phyloP scores from a whole-genome alignment of 1,284 basidiomycete genomes.

The Sanguinoderma infundibulare region DNA sequence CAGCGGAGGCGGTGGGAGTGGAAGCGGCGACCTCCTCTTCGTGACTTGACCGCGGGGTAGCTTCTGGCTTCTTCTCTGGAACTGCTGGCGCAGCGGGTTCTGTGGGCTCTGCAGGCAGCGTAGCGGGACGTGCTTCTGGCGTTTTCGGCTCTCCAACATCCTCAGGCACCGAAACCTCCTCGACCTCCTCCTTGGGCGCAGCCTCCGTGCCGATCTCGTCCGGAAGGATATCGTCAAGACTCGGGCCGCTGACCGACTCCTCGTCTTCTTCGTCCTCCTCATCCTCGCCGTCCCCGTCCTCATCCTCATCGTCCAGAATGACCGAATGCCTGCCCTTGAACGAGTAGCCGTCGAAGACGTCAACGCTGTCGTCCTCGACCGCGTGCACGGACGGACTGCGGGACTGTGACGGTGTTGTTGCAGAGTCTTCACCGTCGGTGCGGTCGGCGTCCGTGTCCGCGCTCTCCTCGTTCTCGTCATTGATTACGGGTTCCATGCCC shows the following conservation, averaged over 20 bases:
- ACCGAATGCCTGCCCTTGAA: slow-evolving; percentile 86
- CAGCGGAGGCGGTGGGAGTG: slow-evolving; percentile 4
- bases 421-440: slow-evolving; percentile 74
- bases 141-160: slow-evolving; percentile 68
- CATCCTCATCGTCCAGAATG: slow-evolving; percentile 72
- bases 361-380: slow-evolving; percentile 54
- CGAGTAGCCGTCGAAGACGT: slow-evolving; percentile 88
- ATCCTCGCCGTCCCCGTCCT: slow-evolving; percentile 51
- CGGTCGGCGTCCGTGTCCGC: slow-evolving; percentile 66
- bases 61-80: slow-evolving; percentile 22
- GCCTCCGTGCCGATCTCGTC: slow-evolving; percentile 23
- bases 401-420: slow-evolving; percentile 72
- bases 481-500: slow-evolving; percentile 89
- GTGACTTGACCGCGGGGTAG: slow-evolving; percentile 19
- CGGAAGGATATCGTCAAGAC: slow-evolving; percentile 30
- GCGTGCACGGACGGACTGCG: slow-evolving; percentile 70
- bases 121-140: slow-evolving; percentile 64
- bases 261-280: slow-evolving; percentile 39
- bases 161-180: slow-evolving; percentile 35
- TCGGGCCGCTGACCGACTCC: slow-evolving; percentile 29
- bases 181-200: slow-evolving; percentile 22
- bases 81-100: not conserved
- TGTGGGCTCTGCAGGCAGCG: slow-evolving; percentile 41
- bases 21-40: slow-evolving; percentile 6
- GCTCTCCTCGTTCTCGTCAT: slow-evolving; percentile 61